phyloP scores from a whole-genome alignment of 176 grass and related monocot species.

The Oryza meridionalis region DNA sequence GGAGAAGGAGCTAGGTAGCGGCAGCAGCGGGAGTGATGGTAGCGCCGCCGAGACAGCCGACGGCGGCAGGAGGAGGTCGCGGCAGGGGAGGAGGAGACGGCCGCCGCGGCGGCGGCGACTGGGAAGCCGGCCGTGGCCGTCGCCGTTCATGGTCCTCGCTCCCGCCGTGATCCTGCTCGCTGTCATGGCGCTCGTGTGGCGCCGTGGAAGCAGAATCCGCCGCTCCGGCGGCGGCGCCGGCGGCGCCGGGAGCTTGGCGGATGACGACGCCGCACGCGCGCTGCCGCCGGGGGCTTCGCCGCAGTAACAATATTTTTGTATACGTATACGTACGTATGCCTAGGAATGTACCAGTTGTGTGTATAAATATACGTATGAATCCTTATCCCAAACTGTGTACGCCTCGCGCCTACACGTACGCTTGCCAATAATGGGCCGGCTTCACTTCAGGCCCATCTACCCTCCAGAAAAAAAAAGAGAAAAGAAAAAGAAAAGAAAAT shows the following conservation, averaged over 20 bases:
- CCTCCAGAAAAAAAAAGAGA: background rate
- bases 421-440: background rate
- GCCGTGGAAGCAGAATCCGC: constrained; percentile 9
- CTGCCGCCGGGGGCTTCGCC: background rate
- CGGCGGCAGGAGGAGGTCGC: background rate
- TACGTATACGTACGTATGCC: background rate
- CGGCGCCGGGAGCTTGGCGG: background rate
- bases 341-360: background rate
- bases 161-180: constrained; percentile 41
- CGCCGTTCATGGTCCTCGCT: background rate
- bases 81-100: background rate
- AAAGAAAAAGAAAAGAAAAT: no score
- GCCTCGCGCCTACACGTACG: no score
- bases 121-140: background rate
- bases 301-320: background rate
- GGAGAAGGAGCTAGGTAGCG: background rate
- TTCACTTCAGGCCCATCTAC: background rate
- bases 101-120: background rate
- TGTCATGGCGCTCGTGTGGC: constrained; percentile 45
- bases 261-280: background rate
- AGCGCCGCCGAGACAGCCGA: background rate
- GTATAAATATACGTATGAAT: background rate
- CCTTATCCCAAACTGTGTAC: no score
- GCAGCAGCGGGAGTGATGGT: background rate
- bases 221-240: background rate